Base-by-base conservation (phyloP, 352 stramenopile genomes). In the Pythium aquatile region DNA sequence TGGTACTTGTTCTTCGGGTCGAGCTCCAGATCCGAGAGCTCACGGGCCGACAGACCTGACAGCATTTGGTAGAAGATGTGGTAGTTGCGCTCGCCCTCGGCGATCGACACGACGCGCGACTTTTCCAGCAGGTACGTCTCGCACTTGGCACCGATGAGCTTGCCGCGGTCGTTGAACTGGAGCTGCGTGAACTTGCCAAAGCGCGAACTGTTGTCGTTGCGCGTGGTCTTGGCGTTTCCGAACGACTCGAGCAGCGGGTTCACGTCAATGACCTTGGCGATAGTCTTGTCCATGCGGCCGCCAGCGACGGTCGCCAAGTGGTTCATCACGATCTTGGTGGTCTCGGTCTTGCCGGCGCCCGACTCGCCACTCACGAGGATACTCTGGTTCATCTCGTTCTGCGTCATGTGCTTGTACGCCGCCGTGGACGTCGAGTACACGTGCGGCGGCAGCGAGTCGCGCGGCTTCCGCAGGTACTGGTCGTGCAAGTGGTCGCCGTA, bases 41-140 rank as follows among this genome's bases (percentile, higher is more conserved):
- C 81, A 3, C 63, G 56, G 13, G 67, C 69, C 11, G 83, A 76
- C 7, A 96, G 68, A 56, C 87, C 87, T 26, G 79, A 67, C 16
- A 96, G 72, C 56, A 96, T 82, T 75, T 99, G 95, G 73, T 99
- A 99, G 71, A 99, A 99, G 66, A 98, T 97, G 72, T 99, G 96
- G 76, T 98, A 99, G 67, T 98, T 98, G 28, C 96, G 85, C 75
- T 99, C 96, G 13, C 96, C 96, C n/a, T 98, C 88, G 5, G 93
- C 90, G 69, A 98, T 97, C 11, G 83, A 93, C 28, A 97, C 93
- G 39, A 99, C 96, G 47, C 96, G 90, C 9, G 91, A 98, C 69
- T 98, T 98, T 72, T 99, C 96, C 20, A 99, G 72, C 57, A 99
- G 71, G 58, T 98, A 99, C 7, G 97, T 98, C 58, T 97, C 93